Percentiles rank a stretch among this genome's conserved stretches.
phyloP scores from a whole-genome alignment of 2,329 filamentous ascomycete species.

The Colletotrichum agaves region DNA sequence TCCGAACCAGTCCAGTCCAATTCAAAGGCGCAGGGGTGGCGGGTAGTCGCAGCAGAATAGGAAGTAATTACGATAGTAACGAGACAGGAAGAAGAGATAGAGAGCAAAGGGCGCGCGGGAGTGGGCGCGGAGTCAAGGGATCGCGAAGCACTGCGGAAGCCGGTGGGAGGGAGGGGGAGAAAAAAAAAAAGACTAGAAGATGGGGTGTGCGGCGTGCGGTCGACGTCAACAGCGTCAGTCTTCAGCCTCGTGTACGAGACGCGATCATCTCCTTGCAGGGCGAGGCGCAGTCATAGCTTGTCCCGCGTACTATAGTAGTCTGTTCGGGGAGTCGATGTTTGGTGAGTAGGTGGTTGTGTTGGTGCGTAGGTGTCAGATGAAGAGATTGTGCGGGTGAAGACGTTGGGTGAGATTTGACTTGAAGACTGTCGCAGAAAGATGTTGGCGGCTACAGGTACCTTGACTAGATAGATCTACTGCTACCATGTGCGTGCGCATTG shows the following conservation, averaged over 20 bases:
- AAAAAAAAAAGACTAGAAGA: too few species aligned
- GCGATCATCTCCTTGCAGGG: constrained; percentile 37
- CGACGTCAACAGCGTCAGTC: constrained; percentile 26
- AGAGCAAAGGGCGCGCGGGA: constrained; percentile 20
- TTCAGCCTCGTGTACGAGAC: constrained; percentile 32
- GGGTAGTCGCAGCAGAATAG: constrained; percentile 31
- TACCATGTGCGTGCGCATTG: background rate
- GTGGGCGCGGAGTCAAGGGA: constrained; percentile 6
- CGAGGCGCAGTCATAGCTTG: constrained; percentile 31
- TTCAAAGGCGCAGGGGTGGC: constrained; percentile 29
- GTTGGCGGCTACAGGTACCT: constrained; percentile 3
- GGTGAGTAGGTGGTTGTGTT: background rate
- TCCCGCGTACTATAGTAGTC: background rate
- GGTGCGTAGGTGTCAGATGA: constrained; percentile 11
- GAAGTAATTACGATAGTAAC: constrained; percentile 17
- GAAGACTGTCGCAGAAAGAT: background rate
- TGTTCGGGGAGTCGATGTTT: constrained; percentile 6
- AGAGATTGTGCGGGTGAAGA: background rate
- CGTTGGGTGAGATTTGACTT: background rate
- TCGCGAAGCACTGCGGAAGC: background rate
- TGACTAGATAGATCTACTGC: too few species aligned
- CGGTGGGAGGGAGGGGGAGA: too few species aligned
- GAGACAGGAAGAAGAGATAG: constrained; percentile 5
- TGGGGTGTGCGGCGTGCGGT: background rate
- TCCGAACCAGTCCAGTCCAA: constrained; percentile 1